These are phyloP conservation scores for Komagataella kurtzmanii DNA, from an alignment of 805 yeast species.

Conservation along the genomic window DNA sequence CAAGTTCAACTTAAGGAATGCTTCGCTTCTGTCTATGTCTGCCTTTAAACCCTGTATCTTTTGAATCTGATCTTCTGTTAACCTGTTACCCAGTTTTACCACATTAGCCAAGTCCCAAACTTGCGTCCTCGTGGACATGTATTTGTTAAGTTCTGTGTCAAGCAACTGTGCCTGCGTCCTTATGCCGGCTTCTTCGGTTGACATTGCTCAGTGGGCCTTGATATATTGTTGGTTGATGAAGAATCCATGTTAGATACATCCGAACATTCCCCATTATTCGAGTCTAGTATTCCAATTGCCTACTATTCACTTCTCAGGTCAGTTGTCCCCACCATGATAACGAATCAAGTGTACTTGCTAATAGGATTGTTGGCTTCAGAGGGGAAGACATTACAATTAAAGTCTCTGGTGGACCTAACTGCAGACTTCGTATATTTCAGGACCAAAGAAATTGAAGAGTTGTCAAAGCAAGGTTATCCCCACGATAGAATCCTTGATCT, in stretches of 20 bases:
- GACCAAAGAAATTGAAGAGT: neutral
- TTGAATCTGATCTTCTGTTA: neutral
- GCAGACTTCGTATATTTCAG: neutral
- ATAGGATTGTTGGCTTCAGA: neutral
- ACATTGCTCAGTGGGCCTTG: conserved; percentile 8
- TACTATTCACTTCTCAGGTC: neutral
- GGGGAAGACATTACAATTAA: neutral
- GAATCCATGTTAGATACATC: conserved; percentile 2
- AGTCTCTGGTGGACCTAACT: neutral
- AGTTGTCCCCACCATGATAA: neutral
- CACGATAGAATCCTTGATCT: neutral
- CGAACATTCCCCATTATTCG: neutral
- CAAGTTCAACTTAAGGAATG: neutral
- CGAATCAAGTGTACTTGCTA: neutral
- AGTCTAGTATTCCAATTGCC: neutral
- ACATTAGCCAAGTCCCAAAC: neutral
- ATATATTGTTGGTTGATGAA: too few species aligned
- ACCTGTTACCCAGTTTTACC: neutral
- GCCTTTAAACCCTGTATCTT: neutral
- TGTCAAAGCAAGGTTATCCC: neutral
- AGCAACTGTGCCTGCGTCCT: neutral
- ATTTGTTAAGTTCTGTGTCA: neutral
- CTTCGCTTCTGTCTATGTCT: neutral
- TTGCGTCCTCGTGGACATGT: neutral
- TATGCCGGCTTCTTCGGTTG: conserved; percentile 1